Conservation (phyloP, 2,329 filamentous ascomycete species). For the Cryphonectria carpinicola region DNA sequence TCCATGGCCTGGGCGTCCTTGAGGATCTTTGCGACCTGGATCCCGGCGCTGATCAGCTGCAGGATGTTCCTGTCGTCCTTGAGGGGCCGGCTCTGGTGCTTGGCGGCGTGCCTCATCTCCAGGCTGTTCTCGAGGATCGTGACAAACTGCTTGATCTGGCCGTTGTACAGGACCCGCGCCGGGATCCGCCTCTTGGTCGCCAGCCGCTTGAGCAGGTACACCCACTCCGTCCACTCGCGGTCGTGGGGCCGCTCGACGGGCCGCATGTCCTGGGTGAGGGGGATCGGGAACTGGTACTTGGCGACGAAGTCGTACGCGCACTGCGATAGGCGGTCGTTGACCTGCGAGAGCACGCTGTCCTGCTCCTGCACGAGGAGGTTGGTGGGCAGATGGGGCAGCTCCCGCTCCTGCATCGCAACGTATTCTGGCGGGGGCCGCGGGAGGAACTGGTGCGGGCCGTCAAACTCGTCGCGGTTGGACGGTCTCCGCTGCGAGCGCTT, state of each 20-base stretch:
- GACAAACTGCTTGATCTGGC: conserved; percentile 89
- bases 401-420: conserved; percentile 76
- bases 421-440: conserved; percentile 72
- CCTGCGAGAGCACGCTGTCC: conserved; percentile 76
- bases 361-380: conserved; percentile 84
- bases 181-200: conserved; percentile 87
- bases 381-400: conserved; percentile 80
- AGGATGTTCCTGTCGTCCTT: conserved; percentile 90
- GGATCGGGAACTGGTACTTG: conserved; percentile 89
- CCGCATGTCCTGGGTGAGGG: conserved; percentile 79
- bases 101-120: conserved; percentile 84
- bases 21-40: conserved; percentile 85
- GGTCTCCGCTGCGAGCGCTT: conserved; percentile 66
- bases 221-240: conserved; percentile 91
- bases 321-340: conserved; percentile 83
- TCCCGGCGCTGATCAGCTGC: conserved; percentile 83
- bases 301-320: conserved; percentile 91
- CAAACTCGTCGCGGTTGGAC: conserved; percentile 86
- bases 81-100: conserved; percentile 79
- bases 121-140: conserved; percentile 87
- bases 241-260: conserved; percentile 75
- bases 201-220: conserved; percentile 81
- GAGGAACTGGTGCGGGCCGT: conserved; percentile 82
- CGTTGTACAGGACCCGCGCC: conserved; percentile 81
- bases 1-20: conserved; percentile 85